Evolutionary conservation across 2,329 filamentous ascomycete genomes (phyloP), one percentile per base, ranked within the genome.

Genomic region (Dactylellina haptotyla): DNA sequence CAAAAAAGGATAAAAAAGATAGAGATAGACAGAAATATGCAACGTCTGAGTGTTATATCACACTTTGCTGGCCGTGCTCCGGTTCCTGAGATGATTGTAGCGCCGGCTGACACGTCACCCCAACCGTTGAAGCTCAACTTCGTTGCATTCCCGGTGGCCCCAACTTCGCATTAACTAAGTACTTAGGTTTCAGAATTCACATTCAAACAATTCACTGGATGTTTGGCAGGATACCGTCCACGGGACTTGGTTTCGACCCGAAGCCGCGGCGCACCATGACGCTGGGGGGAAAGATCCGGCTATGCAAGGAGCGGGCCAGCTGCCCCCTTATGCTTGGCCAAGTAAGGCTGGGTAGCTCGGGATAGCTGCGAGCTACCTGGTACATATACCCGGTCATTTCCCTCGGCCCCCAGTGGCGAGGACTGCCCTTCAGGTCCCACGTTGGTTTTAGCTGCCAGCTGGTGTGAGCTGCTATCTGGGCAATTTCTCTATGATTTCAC

Each of bases 181-280:
- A n/a, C n/a, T n/a, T n/a, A n/a, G n/a, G n/a, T n/a, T n/a, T n/a
- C n/a, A n/a, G n/a, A n/a, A n/a, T n/a, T n/a, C n/a, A n/a, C n/a
- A n/a, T n/a, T n/a, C n/a, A n/a, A n/a, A n/a, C n/a, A n/a, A n/a
- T n/a, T n/a, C n/a, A n/a, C n/a, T n/a, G n/a, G n/a, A n/a, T n/a
- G n/a, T n/a, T n/a, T n/a, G n/a, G n/a, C n/a, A n/a, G n/a, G n/a
- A n/a, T n/a, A n/a, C n/a, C n/a, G 45, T n/a, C 10, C 45, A 50
- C 45, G 45, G 20, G 45, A 50, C 45, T 20, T 8, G 20, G n/a
- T 9, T 50, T 50, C 3, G 45, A 50, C 45, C 45, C 45, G 45
- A 50, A 28, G 45, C 45, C 45, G 45, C 45, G 45, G 45, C 45
- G 41, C 30, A 34, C 41, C 41, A 45, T 9, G 41, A 45, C 41